Evolutionary conservation across 2,329 filamentous ascomycete genomes (phyloP).

Genomic region (Botryosphaeria dothidea): DNA sequence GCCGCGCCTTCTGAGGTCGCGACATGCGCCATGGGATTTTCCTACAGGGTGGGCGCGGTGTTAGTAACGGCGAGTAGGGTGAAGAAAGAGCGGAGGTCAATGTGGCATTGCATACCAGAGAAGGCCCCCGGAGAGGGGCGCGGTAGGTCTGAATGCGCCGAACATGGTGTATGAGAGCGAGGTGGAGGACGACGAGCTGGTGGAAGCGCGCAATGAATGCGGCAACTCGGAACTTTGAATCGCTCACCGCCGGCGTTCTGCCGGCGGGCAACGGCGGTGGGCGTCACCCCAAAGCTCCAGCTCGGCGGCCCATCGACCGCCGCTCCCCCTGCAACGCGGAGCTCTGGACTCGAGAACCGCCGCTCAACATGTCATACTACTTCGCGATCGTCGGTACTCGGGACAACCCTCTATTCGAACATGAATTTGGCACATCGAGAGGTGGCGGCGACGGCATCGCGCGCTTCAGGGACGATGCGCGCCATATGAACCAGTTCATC

Average conservation of each 20-base stretch:
- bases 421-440: slow-evolving; percentile 96
- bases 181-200: not conserved
- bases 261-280: not conserved
- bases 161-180: slow-evolving; percentile 35
- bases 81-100: not conserved
- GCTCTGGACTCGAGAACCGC: not conserved
- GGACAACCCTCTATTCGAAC: slow-evolving; percentile 94
- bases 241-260: not conserved
- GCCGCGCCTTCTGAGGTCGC: slow-evolving; percentile 83
- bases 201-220: not conserved
- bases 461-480: slow-evolving; percentile 83
- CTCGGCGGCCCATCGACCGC: not conserved
- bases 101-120: slow-evolving; percentile 32
- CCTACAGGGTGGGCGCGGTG: slow-evolving; percentile 48
- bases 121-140: slow-evolving; percentile 40
- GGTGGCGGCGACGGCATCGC: slow-evolving; percentile 90
- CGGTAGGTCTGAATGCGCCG: slow-evolving; percentile 41
- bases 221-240: not conserved
- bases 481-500: slow-evolving; percentile 96
- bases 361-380: slow-evolving; percentile 85
- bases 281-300: slow-evolving; percentile 1
- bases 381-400: slow-evolving; percentile 95
- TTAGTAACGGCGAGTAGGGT: not conserved
- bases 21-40: slow-evolving; percentile 98
- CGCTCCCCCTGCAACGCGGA: not conserved